phyloP scores from a whole-genome alignment of 2,329 filamentous ascomycete genomes.

The Scedosporium boydii region DNA sequence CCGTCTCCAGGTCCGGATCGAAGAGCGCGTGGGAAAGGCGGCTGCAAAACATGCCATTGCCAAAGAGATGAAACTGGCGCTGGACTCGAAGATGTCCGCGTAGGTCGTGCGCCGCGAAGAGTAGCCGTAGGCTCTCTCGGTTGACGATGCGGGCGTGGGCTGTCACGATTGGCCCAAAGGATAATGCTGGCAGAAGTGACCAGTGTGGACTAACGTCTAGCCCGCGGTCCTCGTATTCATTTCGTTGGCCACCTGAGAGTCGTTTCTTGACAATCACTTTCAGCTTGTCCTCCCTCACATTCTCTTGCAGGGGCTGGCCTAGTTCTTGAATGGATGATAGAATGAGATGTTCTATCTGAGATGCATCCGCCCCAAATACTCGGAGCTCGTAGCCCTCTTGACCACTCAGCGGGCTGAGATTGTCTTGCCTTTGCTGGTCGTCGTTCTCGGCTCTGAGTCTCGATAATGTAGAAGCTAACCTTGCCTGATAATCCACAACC shows the following conservation, averaged over 20 bases:
- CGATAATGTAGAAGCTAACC: constrained; percentile 14
- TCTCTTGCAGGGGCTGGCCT: constrained; percentile 21
- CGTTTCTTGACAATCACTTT: constrained; percentile 28
- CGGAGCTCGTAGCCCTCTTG: constrained; percentile 20
- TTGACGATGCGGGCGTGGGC: constrained; percentile 72
- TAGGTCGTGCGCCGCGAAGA: constrained; percentile 67
- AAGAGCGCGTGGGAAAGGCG: constrained; percentile 77
- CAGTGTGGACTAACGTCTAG: constrained; percentile 40
- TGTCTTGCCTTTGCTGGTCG: constrained; percentile 8
- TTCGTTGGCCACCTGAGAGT: constrained; percentile 20
- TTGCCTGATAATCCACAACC: constrained; percentile 31
- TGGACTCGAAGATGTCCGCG: constrained; percentile 65
- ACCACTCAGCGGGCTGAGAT: constrained; percentile 4
- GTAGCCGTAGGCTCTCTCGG: constrained; percentile 60
- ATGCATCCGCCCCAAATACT: constrained; percentile 39
- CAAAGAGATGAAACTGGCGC: constrained; percentile 71
- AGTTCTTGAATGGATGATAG: constrained; percentile 39
- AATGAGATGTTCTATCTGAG: constrained; percentile 36
- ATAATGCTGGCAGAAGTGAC: constrained; percentile 57
- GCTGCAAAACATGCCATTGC: constrained; percentile 75
- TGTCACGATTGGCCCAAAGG: constrained; percentile 63
- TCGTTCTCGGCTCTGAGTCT: not conserved
- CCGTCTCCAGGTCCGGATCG: constrained; percentile 69
- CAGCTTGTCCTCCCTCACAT: constrained; percentile 23
- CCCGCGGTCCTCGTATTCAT: constrained; percentile 6